A percentile compares a stretch with the other conserved stretches of the same genome.
Conservation (phyloP, 331 rosid genomes). For the Stylosanthes scabra region DNA sequence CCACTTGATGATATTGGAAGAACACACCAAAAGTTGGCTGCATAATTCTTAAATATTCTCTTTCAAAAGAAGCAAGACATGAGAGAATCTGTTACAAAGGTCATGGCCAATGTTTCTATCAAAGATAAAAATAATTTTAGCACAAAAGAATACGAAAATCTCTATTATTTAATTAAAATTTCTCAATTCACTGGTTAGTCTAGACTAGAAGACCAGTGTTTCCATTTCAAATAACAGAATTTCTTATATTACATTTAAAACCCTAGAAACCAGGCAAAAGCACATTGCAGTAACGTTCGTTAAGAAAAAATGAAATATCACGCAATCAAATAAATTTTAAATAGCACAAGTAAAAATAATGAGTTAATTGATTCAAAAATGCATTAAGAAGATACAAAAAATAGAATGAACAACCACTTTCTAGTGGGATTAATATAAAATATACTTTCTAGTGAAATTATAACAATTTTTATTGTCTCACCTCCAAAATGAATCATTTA, state of each 20-base stretch:
- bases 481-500: conserved; percentile 67
- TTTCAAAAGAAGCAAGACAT: conserved; percentile 92
- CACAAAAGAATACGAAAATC: neutral
- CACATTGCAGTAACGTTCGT: neutral
- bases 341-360: neutral
- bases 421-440: neutral
- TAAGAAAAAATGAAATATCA: neutral
- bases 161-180: conserved; percentile 12
- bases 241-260: neutral
- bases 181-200: neutral
- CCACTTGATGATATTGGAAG: conserved; percentile 89
- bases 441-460: conserved; percentile 12
- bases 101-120: conserved; percentile 1
- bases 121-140: conserved; percentile 27
- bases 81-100: conserved; percentile 70
- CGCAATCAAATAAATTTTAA: neutral
- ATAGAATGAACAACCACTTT: neutral
- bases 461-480: conserved; percentile 22
- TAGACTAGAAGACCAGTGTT: neutral
- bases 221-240: neutral
- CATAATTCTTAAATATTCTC: conserved; percentile 93
- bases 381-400: neutral
- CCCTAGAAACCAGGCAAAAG: conserved; percentile 17
- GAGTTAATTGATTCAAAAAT: neutral
- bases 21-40: conserved; percentile 95